Base-by-base conservation (phyloP, 148 eudicot species). In the Cornus kousa region DNA sequence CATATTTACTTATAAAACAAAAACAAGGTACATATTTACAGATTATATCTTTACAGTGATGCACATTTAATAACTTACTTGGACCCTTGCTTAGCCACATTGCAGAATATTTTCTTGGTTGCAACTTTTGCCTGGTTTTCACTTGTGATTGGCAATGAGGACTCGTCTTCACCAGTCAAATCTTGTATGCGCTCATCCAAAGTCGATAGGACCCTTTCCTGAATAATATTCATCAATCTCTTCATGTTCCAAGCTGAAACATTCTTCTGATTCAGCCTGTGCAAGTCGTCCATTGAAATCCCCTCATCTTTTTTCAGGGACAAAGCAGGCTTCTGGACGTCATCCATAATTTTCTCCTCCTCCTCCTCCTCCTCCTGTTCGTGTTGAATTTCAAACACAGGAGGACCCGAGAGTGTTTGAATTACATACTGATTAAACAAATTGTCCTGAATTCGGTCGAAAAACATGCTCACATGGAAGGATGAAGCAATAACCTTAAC, bases 351-450 rank as follows among this genome's bases (percentile, higher is more conserved):
- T 55, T 83, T 74, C 12, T 88, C 97, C 28, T 28, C 1, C 28
- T 28, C 28, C 28, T 28, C 1, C 74, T 93, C 92, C 66, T 93
- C 95, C 67, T 91, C 95, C 6, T 79, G 85, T 28, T 83, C 87
- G 0, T 77, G 79, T 37, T 83, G 86, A 12, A 88, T 73, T 78
- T 87, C 90, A 40, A 91, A 72, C 70, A 81, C 50, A 0, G 97
- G 95, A 12, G 90, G 90, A 2, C 91, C 90, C 1, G 97, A 91
- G 12, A 93, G 84, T 0, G n/a, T n/a, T 86, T 91, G 93, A 12
- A 93, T 91, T 83, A 90, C 93, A 71, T 93, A 91, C 69, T 93
- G 97, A 23, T 89, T 88, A 69, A 93, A 93, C n/a, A 93, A 77
- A 8, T 93, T 85, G 2, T 91, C 93, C 79, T 93, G 97, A 81